Percentiles rank a stretch among this genome's conserved stretches.
These are phyloP conservation scores for Pichia norvegensis DNA, from an alignment of 1,139 yeast genomes.

Conservation along the genomic window DNA sequence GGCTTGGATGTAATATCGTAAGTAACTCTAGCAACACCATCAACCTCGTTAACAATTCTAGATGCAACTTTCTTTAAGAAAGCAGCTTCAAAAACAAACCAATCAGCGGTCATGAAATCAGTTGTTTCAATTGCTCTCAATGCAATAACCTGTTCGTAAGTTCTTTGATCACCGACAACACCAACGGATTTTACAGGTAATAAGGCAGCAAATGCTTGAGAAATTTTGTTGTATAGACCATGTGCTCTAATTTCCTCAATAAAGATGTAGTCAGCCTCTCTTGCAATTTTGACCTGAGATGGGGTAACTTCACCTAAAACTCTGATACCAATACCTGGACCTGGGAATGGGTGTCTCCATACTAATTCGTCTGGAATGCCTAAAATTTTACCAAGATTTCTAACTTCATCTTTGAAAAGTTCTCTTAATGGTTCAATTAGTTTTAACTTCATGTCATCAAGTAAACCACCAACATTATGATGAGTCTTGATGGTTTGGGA, in stretches of 20 bases:
- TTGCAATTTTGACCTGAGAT: slow-evolving; percentile 88
- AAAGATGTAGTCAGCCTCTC: slow-evolving; percentile 93
- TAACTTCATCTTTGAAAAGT: slow-evolving; percentile 96
- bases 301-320: slow-evolving; percentile 94
- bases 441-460: slow-evolving; percentile 96
- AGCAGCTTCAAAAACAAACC: slow-evolving; percentile 89
- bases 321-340: slow-evolving; percentile 99
- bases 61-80: slow-evolving; percentile 91
- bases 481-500: slow-evolving; percentile 98
- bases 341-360: slow-evolving; percentile 99
- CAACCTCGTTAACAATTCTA: slow-evolving; percentile 96
- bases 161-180: slow-evolving; percentile 99
- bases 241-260: slow-evolving; percentile 92
- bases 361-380: slow-evolving; percentile 96
- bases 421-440: slow-evolving; percentile 97
- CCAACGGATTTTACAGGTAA: slow-evolving; percentile 98
- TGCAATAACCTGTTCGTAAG: slow-evolving; percentile 98
- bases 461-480: slow-evolving; percentile 96
- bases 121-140: slow-evolving; percentile 95
- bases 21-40: slow-evolving; percentile 98
- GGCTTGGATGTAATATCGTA: slow-evolving; percentile 98
- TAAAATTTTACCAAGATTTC: slow-evolving; percentile 87
- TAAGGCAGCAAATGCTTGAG: slow-evolving; percentile 96
- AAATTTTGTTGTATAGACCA: slow-evolving; percentile 84
- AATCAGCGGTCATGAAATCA: slow-evolving; percentile 99